These are phyloP conservation scores for Nemania abortiva DNA, from an alignment of 2,329 filamentous ascomycete genomes.

Conservation along the genomic window DNA sequence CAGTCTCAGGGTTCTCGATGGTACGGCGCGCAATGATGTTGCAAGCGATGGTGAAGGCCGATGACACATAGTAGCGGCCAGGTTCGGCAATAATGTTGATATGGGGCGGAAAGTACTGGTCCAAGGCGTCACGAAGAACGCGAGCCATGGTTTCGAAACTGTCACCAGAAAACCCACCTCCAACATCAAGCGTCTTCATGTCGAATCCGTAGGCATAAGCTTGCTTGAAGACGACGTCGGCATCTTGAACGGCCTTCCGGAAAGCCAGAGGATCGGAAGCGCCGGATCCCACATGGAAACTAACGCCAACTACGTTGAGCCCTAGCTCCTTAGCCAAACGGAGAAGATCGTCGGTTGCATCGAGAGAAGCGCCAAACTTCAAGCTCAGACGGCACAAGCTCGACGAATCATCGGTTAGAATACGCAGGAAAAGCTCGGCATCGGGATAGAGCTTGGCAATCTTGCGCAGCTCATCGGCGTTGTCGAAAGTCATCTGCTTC, in stretches of 20 bases:
- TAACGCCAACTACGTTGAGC: constrained; percentile 93
- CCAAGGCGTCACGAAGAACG: constrained; percentile 82
- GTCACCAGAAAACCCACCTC: constrained; percentile 91
- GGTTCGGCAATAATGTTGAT: constrained; percentile 94
- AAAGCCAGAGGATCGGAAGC: constrained; percentile 94
- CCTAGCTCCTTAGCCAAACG: constrained; percentile 82
- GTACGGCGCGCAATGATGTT: constrained; percentile 96
- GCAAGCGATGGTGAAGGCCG: constrained; percentile 93
- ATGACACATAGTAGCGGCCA: constrained; percentile 93
- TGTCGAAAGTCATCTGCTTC: constrained; percentile 99
- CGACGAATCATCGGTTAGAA: constrained; percentile 94
- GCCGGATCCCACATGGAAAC: constrained; percentile 97
- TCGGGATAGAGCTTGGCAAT: constrained; percentile 91
- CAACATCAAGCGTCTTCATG: constrained; percentile 91
- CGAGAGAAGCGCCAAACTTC: constrained; percentile 95
- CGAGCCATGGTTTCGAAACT: constrained; percentile 92
- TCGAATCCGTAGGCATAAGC: constrained; percentile 80
- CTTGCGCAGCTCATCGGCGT: constrained; percentile 97
- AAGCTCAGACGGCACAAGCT: constrained; percentile 95
- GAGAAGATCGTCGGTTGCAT: constrained; percentile 81
- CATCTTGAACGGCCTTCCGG: constrained; percentile 89
- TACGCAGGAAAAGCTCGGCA: constrained; percentile 92
- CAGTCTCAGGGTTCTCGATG: constrained; percentile 76
- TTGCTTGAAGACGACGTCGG: constrained; percentile 88
- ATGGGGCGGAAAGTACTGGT: constrained; percentile 85